phyloP scores from a whole-genome alignment of 2,329 filamentous ascomycete genomes.

The Moelleriella libera region DNA sequence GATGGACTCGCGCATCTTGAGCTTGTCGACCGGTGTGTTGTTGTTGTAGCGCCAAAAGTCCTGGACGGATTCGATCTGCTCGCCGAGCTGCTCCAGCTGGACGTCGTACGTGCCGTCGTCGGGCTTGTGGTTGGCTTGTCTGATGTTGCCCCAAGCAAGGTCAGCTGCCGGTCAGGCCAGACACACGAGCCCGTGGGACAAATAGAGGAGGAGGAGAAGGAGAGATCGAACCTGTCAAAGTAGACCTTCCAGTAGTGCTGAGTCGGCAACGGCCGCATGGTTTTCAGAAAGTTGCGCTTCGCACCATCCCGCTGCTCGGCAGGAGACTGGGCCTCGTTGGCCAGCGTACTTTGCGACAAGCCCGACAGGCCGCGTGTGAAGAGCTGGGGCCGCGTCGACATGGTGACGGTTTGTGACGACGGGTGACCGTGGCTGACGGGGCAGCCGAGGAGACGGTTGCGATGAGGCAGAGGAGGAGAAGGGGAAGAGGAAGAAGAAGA shows the following conservation, averaged over 20 bases:
- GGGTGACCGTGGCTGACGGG: too few relatives aligned
- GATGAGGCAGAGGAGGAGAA: too few relatives aligned
- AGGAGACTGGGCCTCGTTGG: slow-evolving; percentile 50
- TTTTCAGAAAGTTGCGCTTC: slow-evolving; percentile 71
- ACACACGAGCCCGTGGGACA: background rate
- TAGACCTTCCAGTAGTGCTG: slow-evolving; percentile 71
- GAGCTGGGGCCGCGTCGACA: slow-evolving; percentile 42
- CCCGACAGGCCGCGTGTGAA: slow-evolving; percentile 50
- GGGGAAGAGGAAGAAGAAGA: too few relatives aligned
- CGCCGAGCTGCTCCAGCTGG: slow-evolving; percentile 46
- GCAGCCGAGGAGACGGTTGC: too few relatives aligned
- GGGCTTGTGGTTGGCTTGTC: slow-evolving; percentile 20
- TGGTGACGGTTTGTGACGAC: slow-evolving; percentile 16
- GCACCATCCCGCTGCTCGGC: slow-evolving; percentile 63
- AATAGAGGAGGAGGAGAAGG: background rate
- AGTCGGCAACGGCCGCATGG: slow-evolving; percentile 57
- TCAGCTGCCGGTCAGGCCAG: background rate
- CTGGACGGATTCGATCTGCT: slow-evolving; percentile 64
- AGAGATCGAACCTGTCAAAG: slow-evolving; percentile 37
- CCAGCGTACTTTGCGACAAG: slow-evolving; percentile 43
- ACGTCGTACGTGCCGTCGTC: slow-evolving; percentile 33
- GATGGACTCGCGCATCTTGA: slow-evolving; percentile 64
- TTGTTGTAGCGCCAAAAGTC: slow-evolving; percentile 78
- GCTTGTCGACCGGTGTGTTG: slow-evolving; percentile 62
- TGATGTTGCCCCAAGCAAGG: slow-evolving; percentile 9